A percentile compares a stretch with the other conserved stretches of the same genome.
These are phyloP conservation scores for Dothiorella sarmentorum DNA, from an alignment of 2,329 filamentous ascomycete genomes.

Conservation along the genomic window DNA sequence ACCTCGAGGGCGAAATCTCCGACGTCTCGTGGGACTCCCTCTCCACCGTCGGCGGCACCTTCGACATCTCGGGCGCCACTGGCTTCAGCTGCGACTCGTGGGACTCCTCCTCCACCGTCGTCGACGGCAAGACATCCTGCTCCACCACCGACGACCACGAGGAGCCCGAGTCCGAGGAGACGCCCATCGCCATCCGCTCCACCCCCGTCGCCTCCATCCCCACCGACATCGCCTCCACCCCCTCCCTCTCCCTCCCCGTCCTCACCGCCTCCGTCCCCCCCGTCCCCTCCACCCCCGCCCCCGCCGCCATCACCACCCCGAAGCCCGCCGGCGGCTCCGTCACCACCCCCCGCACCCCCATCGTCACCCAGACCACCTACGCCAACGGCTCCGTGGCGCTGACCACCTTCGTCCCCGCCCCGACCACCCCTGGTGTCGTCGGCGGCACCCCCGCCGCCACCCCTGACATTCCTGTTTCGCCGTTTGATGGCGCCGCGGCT, in stretches of 20 bases:
- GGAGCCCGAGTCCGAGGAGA: not conserved
- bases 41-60: slow-evolving; percentile 1
- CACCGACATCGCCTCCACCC: slow-evolving; percentile 4
- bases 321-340: not conserved
- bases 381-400: not conserved
- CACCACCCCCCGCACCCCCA: not conserved
- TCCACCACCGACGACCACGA: not conserved
- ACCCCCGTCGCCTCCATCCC: not conserved
- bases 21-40: not conserved
- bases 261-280: not conserved
- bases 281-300: not conserved
- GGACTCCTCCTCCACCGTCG: not conserved
- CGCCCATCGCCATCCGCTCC: not conserved
- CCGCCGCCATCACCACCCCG: not conserved
- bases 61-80: not conserved
- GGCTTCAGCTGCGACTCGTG: not conserved
- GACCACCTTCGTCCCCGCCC: not conserved
- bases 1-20: not conserved
- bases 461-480: not conserved
- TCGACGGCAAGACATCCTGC: not conserved
- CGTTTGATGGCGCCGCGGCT: not conserved
- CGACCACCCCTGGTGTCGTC: not conserved
- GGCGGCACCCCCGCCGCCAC: not conserved
- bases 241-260: not conserved
- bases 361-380: not conserved